Conservation (phyloP, 2,329 filamentous ascomycete genomes). For the Zymoseptoria pseudotritici region DNA sequence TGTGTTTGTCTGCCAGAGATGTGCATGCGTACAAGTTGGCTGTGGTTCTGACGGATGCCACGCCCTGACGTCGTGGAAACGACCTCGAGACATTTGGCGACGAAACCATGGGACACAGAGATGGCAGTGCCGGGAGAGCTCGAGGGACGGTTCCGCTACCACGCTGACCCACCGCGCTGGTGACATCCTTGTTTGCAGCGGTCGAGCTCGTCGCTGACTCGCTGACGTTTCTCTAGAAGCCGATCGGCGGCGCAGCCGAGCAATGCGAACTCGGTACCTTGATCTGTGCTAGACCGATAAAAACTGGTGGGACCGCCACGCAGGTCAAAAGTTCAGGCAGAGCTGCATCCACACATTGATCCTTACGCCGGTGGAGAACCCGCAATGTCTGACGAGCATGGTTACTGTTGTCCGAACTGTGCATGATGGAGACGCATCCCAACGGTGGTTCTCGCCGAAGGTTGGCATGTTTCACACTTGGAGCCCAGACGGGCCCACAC, state of each 20-base stretch:
- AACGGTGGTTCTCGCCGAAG: background rate
- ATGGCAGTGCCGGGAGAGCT: constrained; percentile 2
- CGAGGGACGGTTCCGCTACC: constrained; percentile 11
- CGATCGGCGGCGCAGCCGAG: background rate
- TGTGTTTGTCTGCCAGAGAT: background rate
- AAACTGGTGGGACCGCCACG: background rate
- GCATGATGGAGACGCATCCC: background rate
- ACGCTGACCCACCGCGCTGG: constrained; percentile 15
- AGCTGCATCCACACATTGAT: background rate
- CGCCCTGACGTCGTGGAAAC: background rate
- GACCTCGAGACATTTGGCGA: background rate
- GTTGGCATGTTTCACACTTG: background rate
- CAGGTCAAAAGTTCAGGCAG: background rate
- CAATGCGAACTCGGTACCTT: background rate
- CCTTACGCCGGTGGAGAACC: background rate
- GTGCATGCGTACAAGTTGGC: background rate
- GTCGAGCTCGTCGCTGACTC: background rate
- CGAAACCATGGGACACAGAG: background rate
- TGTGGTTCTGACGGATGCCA: background rate
- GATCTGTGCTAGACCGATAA: background rate
- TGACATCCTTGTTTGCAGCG: constrained; percentile 5
- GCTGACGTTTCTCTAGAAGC: background rate
- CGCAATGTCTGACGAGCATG: background rate
- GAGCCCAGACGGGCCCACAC: background rate
- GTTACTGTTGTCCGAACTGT: background rate